Conservation (phyloP, 2,329 filamentous ascomycete species). For the Paraphoma chrysanthemicola region DNA sequence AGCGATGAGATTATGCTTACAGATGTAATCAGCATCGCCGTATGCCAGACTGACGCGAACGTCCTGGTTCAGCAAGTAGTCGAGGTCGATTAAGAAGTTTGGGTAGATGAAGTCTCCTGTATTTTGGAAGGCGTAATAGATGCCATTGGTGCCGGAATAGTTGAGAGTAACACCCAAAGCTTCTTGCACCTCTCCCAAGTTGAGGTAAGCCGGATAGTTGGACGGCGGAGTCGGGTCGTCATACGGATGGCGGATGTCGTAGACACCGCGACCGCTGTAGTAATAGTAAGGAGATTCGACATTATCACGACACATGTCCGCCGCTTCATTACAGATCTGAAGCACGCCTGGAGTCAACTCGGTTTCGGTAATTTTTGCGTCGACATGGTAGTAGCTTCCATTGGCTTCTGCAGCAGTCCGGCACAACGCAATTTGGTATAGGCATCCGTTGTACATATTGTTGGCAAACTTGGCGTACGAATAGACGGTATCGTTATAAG, state of each 20-base stretch:
- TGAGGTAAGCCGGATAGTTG: slow-evolving; percentile 61
- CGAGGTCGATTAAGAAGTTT: slow-evolving; percentile 57
- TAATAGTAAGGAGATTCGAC: slow-evolving; percentile 65
- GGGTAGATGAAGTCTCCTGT: slow-evolving; percentile 65
- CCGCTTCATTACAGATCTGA: slow-evolving; percentile 62
- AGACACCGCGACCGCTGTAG: slow-evolving; percentile 62
- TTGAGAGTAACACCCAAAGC: slow-evolving; percentile 70
- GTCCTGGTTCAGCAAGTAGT: slow-evolving; percentile 50
- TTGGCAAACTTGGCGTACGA: slow-evolving; percentile 65
- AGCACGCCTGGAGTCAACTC: slow-evolving; percentile 38
- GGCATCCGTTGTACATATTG: slow-evolving; percentile 56
- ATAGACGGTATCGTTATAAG: slow-evolving; percentile 65
- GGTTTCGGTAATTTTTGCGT: slow-evolving; percentile 16
- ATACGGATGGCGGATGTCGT: slow-evolving; percentile 57
- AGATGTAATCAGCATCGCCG: slow-evolving; percentile 48
- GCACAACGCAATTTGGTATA: slow-evolving; percentile 60
- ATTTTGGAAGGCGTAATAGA: slow-evolving; percentile 60
- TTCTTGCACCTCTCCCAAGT: slow-evolving; percentile 62
- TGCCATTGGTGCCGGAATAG: slow-evolving; percentile 60
- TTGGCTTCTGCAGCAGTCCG: slow-evolving; percentile 51
- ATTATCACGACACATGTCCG: slow-evolving; percentile 62
- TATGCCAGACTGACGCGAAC: slow-evolving; percentile 47
- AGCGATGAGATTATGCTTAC: slow-evolving; percentile 25
- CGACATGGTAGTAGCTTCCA: slow-evolving; percentile 23
- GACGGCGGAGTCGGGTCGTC: slow-evolving; percentile 65